Base-by-base conservation (phyloP, 2,329 filamentous ascomycete genomes). In the Capronia americana region DNA sequence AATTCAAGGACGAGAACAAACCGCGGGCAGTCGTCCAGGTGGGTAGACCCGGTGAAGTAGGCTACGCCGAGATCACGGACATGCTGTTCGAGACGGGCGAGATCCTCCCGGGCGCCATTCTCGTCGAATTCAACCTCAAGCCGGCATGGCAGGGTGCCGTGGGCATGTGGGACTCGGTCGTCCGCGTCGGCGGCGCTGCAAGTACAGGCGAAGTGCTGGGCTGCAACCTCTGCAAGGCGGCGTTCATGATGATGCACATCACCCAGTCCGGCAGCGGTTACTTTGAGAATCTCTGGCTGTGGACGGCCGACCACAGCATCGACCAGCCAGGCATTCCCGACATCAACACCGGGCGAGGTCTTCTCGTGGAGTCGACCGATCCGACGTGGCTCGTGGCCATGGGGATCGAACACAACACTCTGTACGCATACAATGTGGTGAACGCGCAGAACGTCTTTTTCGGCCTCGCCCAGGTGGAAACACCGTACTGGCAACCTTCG, bases 121-220 rank as follows among this genome's bases (percentile, higher is more conserved):
- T 97, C 75, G 88, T 97, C 81, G 87, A 97, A 77, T 97, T 92
- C 90, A 97, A 97, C 79, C 82, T 97, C 50, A 87, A 87, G 54
- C 89, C 87, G 38, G 77, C 85, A 2, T 70, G 83, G 79, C 85
- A 89, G 65, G 92, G 92, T 55, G 86, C 87, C 0, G 88, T 88
- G 20, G 93, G 88, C 69, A 88, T 97, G 79, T 99, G 93, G 91
- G 95, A 98, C 74, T 89, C 93, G 17, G 95, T 98, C 83, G 90
- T 94, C 80, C 92, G 95, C 75, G 87, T 99, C 73, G 94, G 93
- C 73, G 94, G 94, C 54, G 88, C 89, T 61, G 89, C 90, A 4
- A 93, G 93, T 68, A 82, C 84, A 58, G 79, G 82, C n/a, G 34
- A 44, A 17, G 87, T 90, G 57, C 77, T 79, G 2, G 84, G 88